Conservation (phyloP, 306 rosid genomes). For the Oemleria cerasiformis region DNA sequence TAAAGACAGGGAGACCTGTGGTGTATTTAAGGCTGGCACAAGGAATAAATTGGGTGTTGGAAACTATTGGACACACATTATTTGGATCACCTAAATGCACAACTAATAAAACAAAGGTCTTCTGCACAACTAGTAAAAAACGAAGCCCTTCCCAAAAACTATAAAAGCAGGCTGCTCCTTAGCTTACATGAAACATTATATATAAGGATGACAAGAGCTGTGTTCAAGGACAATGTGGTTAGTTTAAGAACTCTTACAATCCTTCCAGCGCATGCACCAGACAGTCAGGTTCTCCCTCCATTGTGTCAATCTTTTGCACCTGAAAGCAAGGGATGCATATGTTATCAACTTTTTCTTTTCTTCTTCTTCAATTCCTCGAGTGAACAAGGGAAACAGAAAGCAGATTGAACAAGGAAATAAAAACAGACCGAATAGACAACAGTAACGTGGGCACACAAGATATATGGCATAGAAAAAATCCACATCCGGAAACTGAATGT, state of each 20-base stretch:
- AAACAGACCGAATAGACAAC: not conserved
- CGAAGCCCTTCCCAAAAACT: not conserved
- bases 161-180: not conserved
- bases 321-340: slow-evolving; percentile 8
- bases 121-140: not conserved
- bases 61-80: not conserved
- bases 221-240: not conserved
- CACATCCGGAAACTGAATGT: slow-evolving; percentile 1
- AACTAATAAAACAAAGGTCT: not conserved
- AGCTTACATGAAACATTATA: not conserved
- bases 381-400: not conserved
- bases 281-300: not conserved
- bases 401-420: not conserved
- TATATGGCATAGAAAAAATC: not conserved
- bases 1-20: not conserved
- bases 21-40: not conserved
- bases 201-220: not conserved
- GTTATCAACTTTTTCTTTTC: not conserved
- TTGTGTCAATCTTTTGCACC: slow-evolving; percentile 24
- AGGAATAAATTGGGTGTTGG: not conserved
- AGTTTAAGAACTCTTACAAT: slow-evolving; percentile 4
- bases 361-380: not conserved
- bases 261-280: slow-evolving; percentile 2
- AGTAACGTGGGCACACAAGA: not conserved
- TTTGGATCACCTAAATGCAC: not conserved